phyloP scores from a whole-genome alignment of 2,329 filamentous ascomycete species.

The Aspergillus fijiensis region DNA sequence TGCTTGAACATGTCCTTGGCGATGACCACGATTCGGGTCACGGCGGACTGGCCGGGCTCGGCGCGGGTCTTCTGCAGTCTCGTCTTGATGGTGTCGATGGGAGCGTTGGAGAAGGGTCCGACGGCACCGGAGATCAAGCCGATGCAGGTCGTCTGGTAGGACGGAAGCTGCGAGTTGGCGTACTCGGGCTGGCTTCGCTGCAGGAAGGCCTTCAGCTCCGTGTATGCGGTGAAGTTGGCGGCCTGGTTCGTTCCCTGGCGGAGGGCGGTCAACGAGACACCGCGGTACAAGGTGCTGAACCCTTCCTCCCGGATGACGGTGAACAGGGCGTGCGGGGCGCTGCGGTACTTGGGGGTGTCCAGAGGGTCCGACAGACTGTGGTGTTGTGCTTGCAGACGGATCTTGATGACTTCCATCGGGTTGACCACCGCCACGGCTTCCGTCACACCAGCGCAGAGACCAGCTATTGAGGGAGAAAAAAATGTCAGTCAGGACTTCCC shows the following conservation, averaged over 20 bases:
- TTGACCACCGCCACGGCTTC: slow-evolving; percentile 96
- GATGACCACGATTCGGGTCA: slow-evolving; percentile 75
- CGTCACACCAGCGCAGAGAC: slow-evolving; percentile 87
- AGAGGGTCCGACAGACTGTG: slow-evolving; percentile 97
- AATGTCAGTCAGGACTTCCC: slow-evolving; percentile 4
- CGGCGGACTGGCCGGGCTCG: slow-evolving; percentile 74
- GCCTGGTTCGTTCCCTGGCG: slow-evolving; percentile 97
- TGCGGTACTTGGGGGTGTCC: slow-evolving; percentile 95
- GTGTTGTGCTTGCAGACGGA: slow-evolving; percentile 94
- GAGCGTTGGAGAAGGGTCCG: slow-evolving; percentile 93
- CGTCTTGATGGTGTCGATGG: slow-evolving; percentile 99
- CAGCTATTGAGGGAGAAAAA: slow-evolving; percentile 56
- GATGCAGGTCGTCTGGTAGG: slow-evolving; percentile 87
- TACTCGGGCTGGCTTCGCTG: slow-evolving; percentile 71
- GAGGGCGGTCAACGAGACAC: slow-evolving; percentile 88
- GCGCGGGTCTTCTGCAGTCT: slow-evolving; percentile 87
- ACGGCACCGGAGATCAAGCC: slow-evolving; percentile 90
- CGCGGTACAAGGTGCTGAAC: slow-evolving; percentile 80
- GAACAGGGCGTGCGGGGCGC: slow-evolving; percentile 78
- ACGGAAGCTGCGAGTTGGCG: slow-evolving; percentile 65
- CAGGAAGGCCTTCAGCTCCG: slow-evolving; percentile 80
- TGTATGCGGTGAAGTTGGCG: slow-evolving; percentile 97
- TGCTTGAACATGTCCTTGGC: slow-evolving; percentile 85
- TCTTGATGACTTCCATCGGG: slow-evolving; percentile 99
- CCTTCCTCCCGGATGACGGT: slow-evolving; percentile 93